These are phyloP conservation scores for Bryoglossum gracile DNA, from an alignment of 495 filamentous ascomycete species.

Conservation along the genomic window DNA sequence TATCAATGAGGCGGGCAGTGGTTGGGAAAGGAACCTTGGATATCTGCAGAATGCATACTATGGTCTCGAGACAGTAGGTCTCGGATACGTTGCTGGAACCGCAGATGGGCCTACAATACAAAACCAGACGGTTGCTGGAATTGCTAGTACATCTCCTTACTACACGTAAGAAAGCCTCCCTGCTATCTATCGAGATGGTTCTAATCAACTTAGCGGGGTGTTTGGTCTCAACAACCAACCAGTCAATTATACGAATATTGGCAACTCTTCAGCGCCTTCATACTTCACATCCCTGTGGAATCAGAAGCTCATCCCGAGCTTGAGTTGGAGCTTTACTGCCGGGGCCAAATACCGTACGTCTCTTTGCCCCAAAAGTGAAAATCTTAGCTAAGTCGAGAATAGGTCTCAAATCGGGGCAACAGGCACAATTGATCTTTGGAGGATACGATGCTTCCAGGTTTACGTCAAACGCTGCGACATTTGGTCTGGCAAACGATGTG, in stretches of 20 bases:
- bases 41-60: slow-evolving; percentile 31
- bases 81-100: slow-evolving; percentile 26
- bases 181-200: no score
- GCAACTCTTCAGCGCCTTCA: slow-evolving; percentile 29
- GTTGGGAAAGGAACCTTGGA: neutral
- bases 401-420: no score
- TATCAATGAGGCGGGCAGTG: neutral
- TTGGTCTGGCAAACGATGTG: slow-evolving; percentile 39
- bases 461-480: slow-evolving; percentile 35
- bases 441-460: slow-evolving; percentile 49
- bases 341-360: slow-evolving; percentile 46
- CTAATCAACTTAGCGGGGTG: no score
- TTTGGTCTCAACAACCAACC: slow-evolving; percentile 9
- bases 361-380: no score
- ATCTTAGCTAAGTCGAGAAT: no score
- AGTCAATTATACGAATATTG: slow-evolving; percentile 24
- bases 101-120: slow-evolving; percentile 36
- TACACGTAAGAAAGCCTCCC: no score
- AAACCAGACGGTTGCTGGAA: slow-evolving; percentile 34
- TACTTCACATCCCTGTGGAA: slow-evolving; percentile 41
- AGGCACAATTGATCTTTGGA: slow-evolving; percentile 42
- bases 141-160: neutral
- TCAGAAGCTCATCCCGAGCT: slow-evolving; percentile 39
- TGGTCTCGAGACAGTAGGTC: slow-evolving; percentile 43
- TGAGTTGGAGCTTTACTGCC: slow-evolving; percentile 49